Conservation (phyloP, 352 stramenopile genomes). For the Globisporangium viniferum region DNA sequence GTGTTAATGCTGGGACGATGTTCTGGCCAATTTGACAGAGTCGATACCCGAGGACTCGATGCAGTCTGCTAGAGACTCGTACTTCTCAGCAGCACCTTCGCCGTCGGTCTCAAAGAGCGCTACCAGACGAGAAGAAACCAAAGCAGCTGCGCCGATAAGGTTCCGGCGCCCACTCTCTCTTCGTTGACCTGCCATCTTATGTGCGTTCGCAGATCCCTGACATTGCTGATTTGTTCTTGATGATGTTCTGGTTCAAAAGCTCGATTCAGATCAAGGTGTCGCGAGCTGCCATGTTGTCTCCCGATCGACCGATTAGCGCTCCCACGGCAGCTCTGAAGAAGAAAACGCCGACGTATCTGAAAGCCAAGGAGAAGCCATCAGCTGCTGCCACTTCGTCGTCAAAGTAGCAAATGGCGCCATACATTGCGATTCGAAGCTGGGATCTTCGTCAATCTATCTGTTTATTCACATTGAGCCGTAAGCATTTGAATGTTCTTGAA, state of each 20-base stretch:
- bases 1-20: background rate
- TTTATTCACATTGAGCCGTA: background rate
- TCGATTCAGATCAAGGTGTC: slow-evolving; percentile 41
- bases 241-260: slow-evolving; percentile 7
- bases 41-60: slow-evolving; percentile 14
- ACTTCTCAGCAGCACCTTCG: background rate
- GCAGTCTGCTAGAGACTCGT: background rate
- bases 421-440: background rate
- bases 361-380: slow-evolving; percentile 16
- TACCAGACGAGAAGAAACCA: slow-evolving; percentile 10
- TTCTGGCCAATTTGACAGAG: slow-evolving; percentile 1
- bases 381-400: background rate
- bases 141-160: slow-evolving; percentile 13
- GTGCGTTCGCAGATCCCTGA: background rate
- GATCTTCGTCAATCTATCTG: background rate
- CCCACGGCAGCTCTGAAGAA: slow-evolving; percentile 42
- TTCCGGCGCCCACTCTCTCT: background rate
- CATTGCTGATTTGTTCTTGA: background rate
- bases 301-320: slow-evolving; percentile 51
- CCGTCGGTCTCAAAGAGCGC: background rate
- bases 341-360: slow-evolving; percentile 22
- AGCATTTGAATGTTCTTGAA: too few species aligned
- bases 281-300: slow-evolving; percentile 33
- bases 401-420: slow-evolving; percentile 4
- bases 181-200: background rate